Conservation (phyloP, 768 basidiomycete species). For the Lentinula guzmanii region DNA sequence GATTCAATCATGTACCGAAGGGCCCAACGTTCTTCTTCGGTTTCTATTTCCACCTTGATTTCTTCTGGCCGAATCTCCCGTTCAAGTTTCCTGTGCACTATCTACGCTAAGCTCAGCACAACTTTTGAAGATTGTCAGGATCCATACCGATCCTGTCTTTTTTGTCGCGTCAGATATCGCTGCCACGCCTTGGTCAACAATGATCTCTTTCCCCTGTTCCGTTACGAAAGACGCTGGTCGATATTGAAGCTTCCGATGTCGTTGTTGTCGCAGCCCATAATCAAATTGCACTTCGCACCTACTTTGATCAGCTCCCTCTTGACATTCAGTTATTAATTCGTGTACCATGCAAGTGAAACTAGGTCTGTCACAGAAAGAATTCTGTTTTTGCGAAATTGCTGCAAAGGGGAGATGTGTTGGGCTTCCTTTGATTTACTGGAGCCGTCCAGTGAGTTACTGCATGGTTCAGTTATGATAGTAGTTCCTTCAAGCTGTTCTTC, state of each 20-base stretch:
- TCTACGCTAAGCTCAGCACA: conserved; percentile 27
- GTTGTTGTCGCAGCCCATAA: conserved; percentile 60
- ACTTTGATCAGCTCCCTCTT: not conserved
- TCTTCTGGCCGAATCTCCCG: conserved; percentile 59
- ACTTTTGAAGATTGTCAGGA: conserved; percentile 9
- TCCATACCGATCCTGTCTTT: conserved; percentile 45
- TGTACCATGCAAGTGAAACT: conserved; percentile 55
- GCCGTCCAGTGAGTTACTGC: not conserved
- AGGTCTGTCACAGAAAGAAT: conserved; percentile 60
- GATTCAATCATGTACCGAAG: conserved; percentile 42
- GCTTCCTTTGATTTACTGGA: conserved; percentile 7
- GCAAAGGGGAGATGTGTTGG: conserved; percentile 24
- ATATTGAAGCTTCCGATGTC: conserved; percentile 38
- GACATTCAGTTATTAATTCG: not conserved
- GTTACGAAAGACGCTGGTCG: conserved; percentile 56
- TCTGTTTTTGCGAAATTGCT: conserved; percentile 36
- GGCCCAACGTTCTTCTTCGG: conserved; percentile 74
- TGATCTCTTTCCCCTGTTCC: conserved; percentile 53
- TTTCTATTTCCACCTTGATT: conserved; percentile 41
- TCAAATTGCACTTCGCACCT: conserved; percentile 84
- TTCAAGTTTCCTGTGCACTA: conserved; percentile 74
- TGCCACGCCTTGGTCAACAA: conserved; percentile 45
- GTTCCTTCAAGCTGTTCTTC: conserved; percentile 24
- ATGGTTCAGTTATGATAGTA: not conserved
- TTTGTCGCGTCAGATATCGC: conserved; percentile 46